Base-by-base conservation (phyloP, 208 protist genomes). In the Naegleria lovaniensis region DNA sequence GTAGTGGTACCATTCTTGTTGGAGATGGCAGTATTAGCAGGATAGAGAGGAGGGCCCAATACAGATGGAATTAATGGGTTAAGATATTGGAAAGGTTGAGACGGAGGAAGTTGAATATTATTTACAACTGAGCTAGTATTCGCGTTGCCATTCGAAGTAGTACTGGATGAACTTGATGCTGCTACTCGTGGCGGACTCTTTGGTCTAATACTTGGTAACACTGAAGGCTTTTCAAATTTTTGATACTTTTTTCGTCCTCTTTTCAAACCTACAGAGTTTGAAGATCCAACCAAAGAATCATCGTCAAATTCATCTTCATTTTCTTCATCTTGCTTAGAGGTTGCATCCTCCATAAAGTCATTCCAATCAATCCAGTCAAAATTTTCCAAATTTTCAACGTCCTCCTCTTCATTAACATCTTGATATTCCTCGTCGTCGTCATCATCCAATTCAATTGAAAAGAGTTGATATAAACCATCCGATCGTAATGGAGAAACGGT, bases 321-420 rank as follows among this genome's bases (percentile, higher is more conserved):
- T n/a, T 75, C 25, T 16, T 29, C 25, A n/a, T 16, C 25, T n/a
- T 75, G 13, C 25, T 75, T 29, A 75, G 13, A n/a, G 58, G 58
- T 22, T 5, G 16, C 67, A 79, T 7, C 25, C 29, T 36, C 25
- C 9, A 79, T 36, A 11, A 79, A 36, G n/a, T 79, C 67, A 79
- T 29, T 33, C 67, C 67, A 79, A 79, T 79, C 67, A 33, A 79
- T 79, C 67, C 67, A 79, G 25, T 79, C 67, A 79, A 79, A 79
- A 79, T 36, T 79, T 79, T 79, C 67, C 9, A 79, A 79, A 75
- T 75, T 29, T 36, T 79, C 16, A 29, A 67, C 22, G n/a, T 79
- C 67, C 9, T 79, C 67, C 9, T 79, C 67, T 79, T 79, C 67
- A 33, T 79, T 79, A 11, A 36, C 13, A 79, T 36, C 29, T 33